Conservation (phyloP, 768 basidiomycete genomes). For the Chalciporus sphaerocephalus region DNA sequence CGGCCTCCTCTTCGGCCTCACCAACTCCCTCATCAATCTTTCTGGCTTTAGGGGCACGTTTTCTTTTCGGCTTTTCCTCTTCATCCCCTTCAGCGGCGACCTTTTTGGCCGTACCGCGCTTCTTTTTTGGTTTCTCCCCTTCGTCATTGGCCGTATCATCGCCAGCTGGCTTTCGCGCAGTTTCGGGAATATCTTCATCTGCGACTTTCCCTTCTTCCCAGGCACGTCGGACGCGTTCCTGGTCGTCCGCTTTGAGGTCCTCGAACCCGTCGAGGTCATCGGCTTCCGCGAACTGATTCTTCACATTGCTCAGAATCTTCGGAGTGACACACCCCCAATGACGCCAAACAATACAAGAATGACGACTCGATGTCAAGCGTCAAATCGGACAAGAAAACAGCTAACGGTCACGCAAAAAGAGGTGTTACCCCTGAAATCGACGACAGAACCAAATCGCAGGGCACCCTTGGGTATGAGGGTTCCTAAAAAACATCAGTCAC, state of each 20-base stretch:
- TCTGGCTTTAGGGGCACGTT: slow-evolving; percentile 29
- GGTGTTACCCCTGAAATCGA: slow-evolving; percentile 68
- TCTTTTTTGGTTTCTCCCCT: slow-evolving; percentile 54
- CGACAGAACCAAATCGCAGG: slow-evolving; percentile 68
- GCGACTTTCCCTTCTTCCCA: slow-evolving; percentile 76
- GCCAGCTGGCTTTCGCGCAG: slow-evolving; percentile 55
- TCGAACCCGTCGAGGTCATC: slow-evolving; percentile 85
- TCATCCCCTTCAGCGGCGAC: slow-evolving; percentile 32
- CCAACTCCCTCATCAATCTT: slow-evolving; percentile 33
- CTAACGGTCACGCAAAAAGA: slow-evolving; percentile 48
- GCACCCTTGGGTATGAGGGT: slow-evolving; percentile 68
- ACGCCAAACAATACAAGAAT: slow-evolving; percentile 61
- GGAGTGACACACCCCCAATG: slow-evolving; percentile 87
- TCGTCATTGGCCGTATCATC: slow-evolving; percentile 46
- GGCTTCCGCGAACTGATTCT: slow-evolving; percentile 51
- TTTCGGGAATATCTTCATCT: slow-evolving; percentile 77
- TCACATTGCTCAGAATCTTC: slow-evolving; percentile 67
- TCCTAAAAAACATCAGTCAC: slow-evolving; percentile 39
- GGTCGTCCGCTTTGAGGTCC: slow-evolving; percentile 61
- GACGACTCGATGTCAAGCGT: neutral
- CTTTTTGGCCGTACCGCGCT: slow-evolving; percentile 36
- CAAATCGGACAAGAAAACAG: neutral
- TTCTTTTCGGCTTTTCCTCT: slow-evolving; percentile 36
- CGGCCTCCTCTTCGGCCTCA: slow-evolving; percentile 32
- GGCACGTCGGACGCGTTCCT: slow-evolving; percentile 66